A percentile compares a stretch with the other conserved stretches of the same genome.
These are phyloP conservation scores for Garcia nutans DNA, from an alignment of 345 rosid genomes.

Conservation along the genomic window DNA sequence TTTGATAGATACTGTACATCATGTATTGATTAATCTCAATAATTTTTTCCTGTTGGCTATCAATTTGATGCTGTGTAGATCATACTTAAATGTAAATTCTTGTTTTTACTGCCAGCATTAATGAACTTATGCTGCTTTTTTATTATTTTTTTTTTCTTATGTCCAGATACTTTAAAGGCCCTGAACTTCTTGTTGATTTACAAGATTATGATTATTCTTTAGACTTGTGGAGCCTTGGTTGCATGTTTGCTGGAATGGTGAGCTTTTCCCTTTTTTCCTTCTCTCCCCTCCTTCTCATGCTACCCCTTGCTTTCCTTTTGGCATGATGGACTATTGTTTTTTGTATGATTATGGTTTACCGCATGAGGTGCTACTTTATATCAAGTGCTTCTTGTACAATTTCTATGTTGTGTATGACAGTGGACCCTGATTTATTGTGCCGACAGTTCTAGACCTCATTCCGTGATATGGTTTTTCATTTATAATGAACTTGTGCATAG, in stretches of 20 bases:
- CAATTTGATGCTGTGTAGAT: not conserved
- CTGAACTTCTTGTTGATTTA: conserved; percentile 96
- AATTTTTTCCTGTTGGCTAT: too few relatives aligned
- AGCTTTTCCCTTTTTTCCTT: conserved; percentile 18
- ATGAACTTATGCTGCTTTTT: not conserved
- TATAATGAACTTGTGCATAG: not conserved
- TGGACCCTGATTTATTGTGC: conserved; percentile 3
- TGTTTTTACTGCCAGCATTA: not conserved
- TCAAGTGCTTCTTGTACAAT: conserved; percentile 14
- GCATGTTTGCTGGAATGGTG: conserved; percentile 99
- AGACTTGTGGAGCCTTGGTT: conserved; percentile 99
- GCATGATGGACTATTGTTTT: not conserved
- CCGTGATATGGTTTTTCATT: conserved; percentile 4
- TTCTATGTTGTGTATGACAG: conserved; percentile 28
- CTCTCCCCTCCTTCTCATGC: not conserved
- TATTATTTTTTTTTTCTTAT: not conserved
- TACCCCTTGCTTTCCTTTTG: conserved; percentile 1
- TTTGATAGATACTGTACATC: not conserved
- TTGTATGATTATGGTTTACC: not conserved
- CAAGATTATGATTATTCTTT: conserved; percentile 97
- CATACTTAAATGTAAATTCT: not conserved
- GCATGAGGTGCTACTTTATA: not conserved
- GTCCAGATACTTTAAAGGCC: conserved; percentile 94
- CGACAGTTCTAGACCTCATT: not conserved
- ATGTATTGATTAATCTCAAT: too few relatives aligned